phyloP scores from a whole-genome alignment of 1,139 yeast species.

The Saccharomyces pastorianus region DNA sequence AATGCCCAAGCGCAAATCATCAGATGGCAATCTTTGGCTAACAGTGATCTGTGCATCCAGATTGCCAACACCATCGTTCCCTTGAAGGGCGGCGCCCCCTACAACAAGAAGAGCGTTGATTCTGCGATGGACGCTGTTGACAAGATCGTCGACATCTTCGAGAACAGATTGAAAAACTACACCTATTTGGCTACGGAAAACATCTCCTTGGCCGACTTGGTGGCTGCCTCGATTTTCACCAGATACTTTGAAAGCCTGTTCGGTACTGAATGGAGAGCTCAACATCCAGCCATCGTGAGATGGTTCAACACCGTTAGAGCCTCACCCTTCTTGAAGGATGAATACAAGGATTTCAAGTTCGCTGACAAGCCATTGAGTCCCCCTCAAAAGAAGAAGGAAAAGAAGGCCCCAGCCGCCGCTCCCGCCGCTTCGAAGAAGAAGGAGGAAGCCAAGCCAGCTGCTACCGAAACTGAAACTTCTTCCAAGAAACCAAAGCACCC shows the following conservation, averaged over 20 bases:
- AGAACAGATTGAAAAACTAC: constrained; percentile 60
- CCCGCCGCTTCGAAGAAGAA: constrained; percentile 68
- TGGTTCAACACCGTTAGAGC: constrained; percentile 74
- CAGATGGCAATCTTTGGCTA: constrained; percentile 77
- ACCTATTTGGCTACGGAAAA: constrained; percentile 92
- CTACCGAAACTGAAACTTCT: constrained; percentile 34
- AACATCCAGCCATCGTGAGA: constrained; percentile 70
- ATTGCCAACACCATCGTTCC: constrained; percentile 37
- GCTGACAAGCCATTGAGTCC: constrained; percentile 62
- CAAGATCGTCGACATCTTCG: constrained; percentile 41
- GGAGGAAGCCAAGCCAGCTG: constrained; percentile 37
- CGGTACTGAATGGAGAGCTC: constrained; percentile 70
- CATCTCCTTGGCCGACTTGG: constrained; percentile 76
- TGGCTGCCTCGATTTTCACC: constrained; percentile 48
- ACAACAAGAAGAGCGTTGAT: constrained; percentile 76
- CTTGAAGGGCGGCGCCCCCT: constrained; percentile 46
- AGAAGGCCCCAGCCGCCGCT: constrained; percentile 20
- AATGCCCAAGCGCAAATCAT: constrained; percentile 60
- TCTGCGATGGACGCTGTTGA: constrained; percentile 40
- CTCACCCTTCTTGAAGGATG: constrained; percentile 46
- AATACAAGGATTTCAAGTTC: constrained; percentile 45
- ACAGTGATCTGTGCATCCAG: constrained; percentile 54
- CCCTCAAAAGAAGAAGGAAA: constrained; percentile 66
- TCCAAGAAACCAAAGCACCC: constrained; percentile 82
- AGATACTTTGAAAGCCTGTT: constrained; percentile 63